These are phyloP conservation scores for Bipolaris sorokiniana DNA, from an alignment of 2,329 filamentous ascomycete species.

Conservation along the genomic window DNA sequence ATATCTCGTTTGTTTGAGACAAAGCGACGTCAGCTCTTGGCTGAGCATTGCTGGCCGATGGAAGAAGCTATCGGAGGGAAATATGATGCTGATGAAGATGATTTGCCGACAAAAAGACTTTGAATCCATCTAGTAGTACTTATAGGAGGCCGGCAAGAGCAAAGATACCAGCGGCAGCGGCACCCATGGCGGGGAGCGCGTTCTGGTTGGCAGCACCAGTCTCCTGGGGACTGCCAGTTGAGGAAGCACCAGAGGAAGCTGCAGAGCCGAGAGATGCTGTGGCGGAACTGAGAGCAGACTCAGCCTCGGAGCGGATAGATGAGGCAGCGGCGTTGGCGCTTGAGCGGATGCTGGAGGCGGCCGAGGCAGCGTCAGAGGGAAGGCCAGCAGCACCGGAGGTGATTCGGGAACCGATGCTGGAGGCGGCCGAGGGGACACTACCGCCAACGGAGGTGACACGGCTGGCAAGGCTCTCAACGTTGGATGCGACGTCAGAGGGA, in stretches of 20 bases:
- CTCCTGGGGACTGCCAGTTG: slow-evolving; percentile 13
- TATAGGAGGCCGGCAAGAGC: slow-evolving; percentile 45
- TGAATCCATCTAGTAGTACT: neutral
- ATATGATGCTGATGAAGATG: slow-evolving; percentile 4
- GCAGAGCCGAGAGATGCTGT: neutral
- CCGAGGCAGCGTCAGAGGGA: slow-evolving; percentile 8
- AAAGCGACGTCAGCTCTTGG: slow-evolving; percentile 17
- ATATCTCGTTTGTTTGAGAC: slow-evolving; percentile 19
- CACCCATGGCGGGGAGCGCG: slow-evolving; percentile 40
- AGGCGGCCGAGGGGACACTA: slow-evolving; percentile 17
- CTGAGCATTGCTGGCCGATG: slow-evolving; percentile 10
- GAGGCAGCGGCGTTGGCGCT: slow-evolving; percentile 17
- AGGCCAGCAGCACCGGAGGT: slow-evolving; percentile 8
- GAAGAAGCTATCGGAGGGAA: slow-evolving; percentile 10
- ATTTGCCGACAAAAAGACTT: neutral
- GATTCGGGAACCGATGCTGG: slow-evolving; percentile 19
- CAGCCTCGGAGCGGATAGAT: slow-evolving; percentile 19
- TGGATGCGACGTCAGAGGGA: slow-evolving; percentile 19
- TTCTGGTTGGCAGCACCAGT: slow-evolving; percentile 31
- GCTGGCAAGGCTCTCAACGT: slow-evolving; percentile 15
- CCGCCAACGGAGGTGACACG: slow-evolving; percentile 21
- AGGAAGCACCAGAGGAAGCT: slow-evolving; percentile 13
- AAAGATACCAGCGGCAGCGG: slow-evolving; percentile 40
- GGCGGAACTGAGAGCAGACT: slow-evolving; percentile 17
- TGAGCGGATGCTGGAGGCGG: slow-evolving; percentile 16